Conservation (phyloP, 2,329 filamentous ascomycete species). For the Hymenoscyphus salicellus region DNA sequence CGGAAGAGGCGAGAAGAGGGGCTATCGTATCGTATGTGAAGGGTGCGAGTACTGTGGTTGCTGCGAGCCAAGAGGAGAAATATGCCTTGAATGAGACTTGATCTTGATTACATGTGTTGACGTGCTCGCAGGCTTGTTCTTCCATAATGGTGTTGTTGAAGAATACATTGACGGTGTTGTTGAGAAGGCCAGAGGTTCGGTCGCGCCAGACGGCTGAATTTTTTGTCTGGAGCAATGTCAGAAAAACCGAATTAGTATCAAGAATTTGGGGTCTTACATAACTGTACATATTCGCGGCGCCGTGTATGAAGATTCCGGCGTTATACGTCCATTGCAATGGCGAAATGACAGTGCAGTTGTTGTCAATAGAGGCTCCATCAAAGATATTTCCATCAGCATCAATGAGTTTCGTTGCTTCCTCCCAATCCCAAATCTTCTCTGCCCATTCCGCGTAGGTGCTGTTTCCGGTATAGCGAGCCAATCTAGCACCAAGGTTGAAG, state of each 20-base stretch:
- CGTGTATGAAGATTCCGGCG: constrained; percentile 64
- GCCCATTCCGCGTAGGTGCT: constrained; percentile 75
- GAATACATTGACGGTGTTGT: constrained; percentile 50
- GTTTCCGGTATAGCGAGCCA: constrained; percentile 77
- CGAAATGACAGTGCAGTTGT: constrained; percentile 55
- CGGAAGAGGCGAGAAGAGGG: constrained; percentile 53
- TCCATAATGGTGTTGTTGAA: constrained; percentile 54
- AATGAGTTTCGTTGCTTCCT: constrained; percentile 55
- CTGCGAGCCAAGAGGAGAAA: constrained; percentile 59
- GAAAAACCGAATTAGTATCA: background rate
- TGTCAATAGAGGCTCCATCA: constrained; percentile 55
- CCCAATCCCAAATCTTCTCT: constrained; percentile 69
- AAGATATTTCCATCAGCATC: constrained; percentile 57
- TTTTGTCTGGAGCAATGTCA: constrained; percentile 35
- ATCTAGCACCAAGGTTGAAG: constrained; percentile 60
- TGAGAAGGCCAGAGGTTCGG: constrained; percentile 55
- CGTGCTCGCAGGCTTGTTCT: constrained; percentile 63
- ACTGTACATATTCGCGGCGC: constrained; percentile 66
- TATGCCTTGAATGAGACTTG: constrained; percentile 66
- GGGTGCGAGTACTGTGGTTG: constrained; percentile 61
- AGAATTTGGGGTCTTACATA: constrained; percentile 42
- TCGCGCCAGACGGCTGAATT: constrained; percentile 53
- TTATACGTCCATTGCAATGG: constrained; percentile 69
- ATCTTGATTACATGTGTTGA: constrained; percentile 58
- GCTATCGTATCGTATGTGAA: constrained; percentile 53